A percentile compares a stretch with the other conserved stretches of the same genome.
Evolutionary conservation across 352 stramenopile genomes (phyloP).

Genomic region (Pythium plurisporium): DNA sequence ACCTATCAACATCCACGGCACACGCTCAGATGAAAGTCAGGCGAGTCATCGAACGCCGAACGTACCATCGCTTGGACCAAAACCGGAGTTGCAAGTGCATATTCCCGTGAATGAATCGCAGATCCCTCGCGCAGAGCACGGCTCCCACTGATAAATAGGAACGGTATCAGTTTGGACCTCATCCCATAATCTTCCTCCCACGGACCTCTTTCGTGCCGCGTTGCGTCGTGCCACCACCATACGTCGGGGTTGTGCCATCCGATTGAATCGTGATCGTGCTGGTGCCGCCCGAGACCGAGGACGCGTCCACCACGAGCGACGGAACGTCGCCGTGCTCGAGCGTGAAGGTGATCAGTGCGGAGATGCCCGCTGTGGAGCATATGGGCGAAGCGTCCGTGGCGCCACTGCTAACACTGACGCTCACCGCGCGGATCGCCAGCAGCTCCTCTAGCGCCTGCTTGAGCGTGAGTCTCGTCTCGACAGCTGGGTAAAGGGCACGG

Average conservation of each 20-base stretch:
- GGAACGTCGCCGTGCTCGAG: slow-evolving; percentile 66
- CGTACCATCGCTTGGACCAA: slow-evolving; percentile 54
- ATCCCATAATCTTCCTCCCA: neutral
- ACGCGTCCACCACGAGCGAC: slow-evolving; percentile 29
- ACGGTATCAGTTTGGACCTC: neutral
- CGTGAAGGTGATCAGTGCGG: slow-evolving; percentile 59
- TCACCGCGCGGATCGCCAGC: slow-evolving; percentile 44
- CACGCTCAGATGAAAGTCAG: slow-evolving; percentile 1
- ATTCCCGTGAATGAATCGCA: slow-evolving; percentile 48
- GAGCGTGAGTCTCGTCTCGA: slow-evolving; percentile 42
- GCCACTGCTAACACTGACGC: slow-evolving; percentile 42
- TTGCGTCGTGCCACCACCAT: slow-evolving; percentile 32
- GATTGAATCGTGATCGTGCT: slow-evolving; percentile 31
- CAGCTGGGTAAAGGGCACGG: slow-evolving; percentile 29
- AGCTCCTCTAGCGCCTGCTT: slow-evolving; percentile 45
- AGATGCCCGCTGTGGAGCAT: slow-evolving; percentile 51
- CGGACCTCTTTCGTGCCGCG: slow-evolving; percentile 61
- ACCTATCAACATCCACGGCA: slow-evolving; percentile 5
- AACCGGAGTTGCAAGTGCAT: slow-evolving; percentile 44
- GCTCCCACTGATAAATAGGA: slow-evolving; percentile 39
- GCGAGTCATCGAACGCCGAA: neutral
- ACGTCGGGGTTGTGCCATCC: slow-evolving; percentile 33
- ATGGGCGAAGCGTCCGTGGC: slow-evolving; percentile 21
- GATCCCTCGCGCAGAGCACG: slow-evolving; percentile 50
- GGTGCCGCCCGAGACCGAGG: slow-evolving; percentile 30